phyloP scores from a whole-genome alignment of 148 eudicot genomes.

The Suaeda aralocaspica region DNA sequence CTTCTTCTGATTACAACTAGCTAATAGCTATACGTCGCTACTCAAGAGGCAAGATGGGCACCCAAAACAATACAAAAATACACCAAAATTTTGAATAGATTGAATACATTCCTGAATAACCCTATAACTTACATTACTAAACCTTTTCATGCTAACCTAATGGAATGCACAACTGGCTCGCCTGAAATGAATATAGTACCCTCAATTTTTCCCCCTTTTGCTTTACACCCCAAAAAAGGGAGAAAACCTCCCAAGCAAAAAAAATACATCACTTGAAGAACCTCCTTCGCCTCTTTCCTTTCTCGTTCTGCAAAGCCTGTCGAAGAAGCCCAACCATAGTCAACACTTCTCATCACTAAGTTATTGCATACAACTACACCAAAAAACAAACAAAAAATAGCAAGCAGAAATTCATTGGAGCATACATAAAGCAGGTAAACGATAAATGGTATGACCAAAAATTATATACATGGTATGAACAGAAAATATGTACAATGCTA shows the following conservation, averaged over 20 bases:
- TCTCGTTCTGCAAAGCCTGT: conserved; percentile 33
- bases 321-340: conserved; percentile 7
- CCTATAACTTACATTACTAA: conserved; percentile 26
- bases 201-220: neutral
- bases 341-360: neutral
- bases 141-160: neutral
- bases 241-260: conserved; percentile 11
- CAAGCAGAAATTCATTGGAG: neutral
- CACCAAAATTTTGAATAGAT: conserved; percentile 12
- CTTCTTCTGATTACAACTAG: neutral
- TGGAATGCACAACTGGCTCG: neutral
- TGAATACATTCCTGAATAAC: conserved; percentile 15
- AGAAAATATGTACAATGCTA: neutral
- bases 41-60: neutral
- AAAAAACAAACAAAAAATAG: neutral
- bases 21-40: neutral
- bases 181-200: conserved; percentile 14
- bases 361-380: neutral
- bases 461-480: neutral
- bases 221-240: neutral
- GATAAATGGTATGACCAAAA: neutral
- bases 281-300: conserved; percentile 30
- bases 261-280: conserved; percentile 19
- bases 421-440: neutral
- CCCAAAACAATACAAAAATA: neutral